phyloP scores from a whole-genome alignment of 139 green algal species.

The Limnomonas spitsbergensis region DNA sequence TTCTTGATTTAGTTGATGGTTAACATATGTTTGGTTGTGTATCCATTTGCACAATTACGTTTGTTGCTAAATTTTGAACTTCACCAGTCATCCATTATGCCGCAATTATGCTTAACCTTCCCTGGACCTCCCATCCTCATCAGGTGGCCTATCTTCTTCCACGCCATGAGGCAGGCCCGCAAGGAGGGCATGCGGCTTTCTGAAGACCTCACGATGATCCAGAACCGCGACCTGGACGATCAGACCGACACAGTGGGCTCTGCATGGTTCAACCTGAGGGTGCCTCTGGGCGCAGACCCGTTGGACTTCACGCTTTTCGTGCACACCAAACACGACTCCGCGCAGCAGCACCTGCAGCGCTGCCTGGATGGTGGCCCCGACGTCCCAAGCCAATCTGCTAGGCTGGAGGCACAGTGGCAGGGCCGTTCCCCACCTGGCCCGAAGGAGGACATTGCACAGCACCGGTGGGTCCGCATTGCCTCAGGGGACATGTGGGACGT shows the following conservation, averaged over 20 bases:
- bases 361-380: not conserved
- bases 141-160: not conserved
- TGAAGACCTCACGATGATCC: not conserved
- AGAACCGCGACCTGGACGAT: not conserved
- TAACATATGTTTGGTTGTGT: too few species aligned
- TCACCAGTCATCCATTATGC: too few species aligned
- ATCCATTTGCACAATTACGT: too few species aligned
- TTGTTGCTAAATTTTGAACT: too few species aligned
- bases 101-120: too few species aligned
- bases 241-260: not conserved
- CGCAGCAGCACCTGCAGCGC: not conserved
- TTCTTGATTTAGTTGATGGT: too few species aligned
- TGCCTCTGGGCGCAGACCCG: not conserved
- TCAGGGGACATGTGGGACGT: too few species aligned
- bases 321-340: not conserved
- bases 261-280: not conserved
- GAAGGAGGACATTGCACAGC: too few species aligned
- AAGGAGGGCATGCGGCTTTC: not conserved
- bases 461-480: too few species aligned
- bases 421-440: too few species aligned
- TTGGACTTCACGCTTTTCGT: conserved; percentile 1
- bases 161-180: not conserved
- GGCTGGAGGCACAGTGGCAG: too few species aligned
- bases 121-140: not conserved
- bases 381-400: too few species aligned